Base-by-base conservation (phyloP, 2,329 filamentous ascomycete species). In the Coniochaeta ligniaria region DNA sequence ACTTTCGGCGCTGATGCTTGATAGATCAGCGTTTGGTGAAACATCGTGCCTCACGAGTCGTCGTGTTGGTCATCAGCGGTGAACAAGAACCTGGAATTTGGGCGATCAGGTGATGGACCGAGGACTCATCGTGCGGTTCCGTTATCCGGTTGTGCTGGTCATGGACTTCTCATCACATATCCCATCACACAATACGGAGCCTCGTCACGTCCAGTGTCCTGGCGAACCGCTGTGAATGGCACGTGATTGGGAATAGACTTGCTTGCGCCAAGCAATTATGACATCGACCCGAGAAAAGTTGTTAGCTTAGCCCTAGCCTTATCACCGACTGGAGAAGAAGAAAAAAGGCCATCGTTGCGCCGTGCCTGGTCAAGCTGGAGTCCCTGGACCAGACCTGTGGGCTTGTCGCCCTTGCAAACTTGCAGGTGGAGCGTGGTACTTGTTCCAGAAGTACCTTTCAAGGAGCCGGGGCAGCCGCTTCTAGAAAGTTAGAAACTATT, bases 11-110 rank as follows among this genome's bases (percentile, higher is more conserved):
- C 12, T 12, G n/a, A n/a, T n/a, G n/a, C 28, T 31, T 31, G 8
- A 24, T 28, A 57, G 54, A 57, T 57, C 54, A 57, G 54, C 54
- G 33, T 26, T 17, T 33, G 35, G 54, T 57, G 54, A 57, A 57
- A 57, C 54, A 24, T 57, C 17, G 38, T 24, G 54, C 17, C n/a
- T 57, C n/a, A 38, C 54, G n/a, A 38, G 54, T 28, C 47, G 54
- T 52, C 22, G 22, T 52, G 26, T 12, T 24, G n/a, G 14, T 31
- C 26, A 52, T 6, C 22, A 52, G 47, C 47, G 47, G 47, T 52
- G 47, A 28, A n/a, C 2, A n/a, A 28, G 26, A 22, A 17, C 7
- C n/a, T 2, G 22, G 16, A 11, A 8, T 17, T 28, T 17, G 47
- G 14, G 31, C 12, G 47, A 31, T 31, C 47, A 52, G 22, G 47